Percentiles rank a stretch among this genome's conserved stretches.
Evolutionary conservation across 768 basidiomycete species (phyloP).

Genomic region (Nidula microcarpa): DNA sequence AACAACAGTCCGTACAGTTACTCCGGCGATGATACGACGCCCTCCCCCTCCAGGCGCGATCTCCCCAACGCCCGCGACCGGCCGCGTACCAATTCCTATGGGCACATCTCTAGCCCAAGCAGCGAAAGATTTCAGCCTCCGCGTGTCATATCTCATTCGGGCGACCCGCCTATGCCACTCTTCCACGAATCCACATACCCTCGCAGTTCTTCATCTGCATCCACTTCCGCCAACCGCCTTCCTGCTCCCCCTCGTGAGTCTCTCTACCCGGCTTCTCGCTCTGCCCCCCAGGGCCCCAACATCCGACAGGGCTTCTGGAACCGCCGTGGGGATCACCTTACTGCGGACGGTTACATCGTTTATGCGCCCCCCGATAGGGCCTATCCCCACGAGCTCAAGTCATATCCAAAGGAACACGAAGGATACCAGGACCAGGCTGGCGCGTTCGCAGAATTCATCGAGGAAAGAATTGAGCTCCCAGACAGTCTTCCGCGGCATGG

Average conservation of each 20-base stretch:
- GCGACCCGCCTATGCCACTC: not conserved
- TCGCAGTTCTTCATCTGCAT: not conserved
- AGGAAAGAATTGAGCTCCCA: slow-evolving; percentile 49
- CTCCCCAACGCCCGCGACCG: not conserved
- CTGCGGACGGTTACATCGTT: slow-evolving; percentile 51
- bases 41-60: not conserved
- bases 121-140: too few relatives aligned
- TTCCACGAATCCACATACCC: not conserved
- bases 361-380: slow-evolving; percentile 55
- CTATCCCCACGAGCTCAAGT: slow-evolving; percentile 58
- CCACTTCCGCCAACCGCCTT: not conserved
- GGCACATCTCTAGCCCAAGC: too few relatives aligned
- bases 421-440: slow-evolving; percentile 59
- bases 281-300: slow-evolving; percentile 12
- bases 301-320: slow-evolving; percentile 69
- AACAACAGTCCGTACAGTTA: too few relatives aligned
- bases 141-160: too few relatives aligned
- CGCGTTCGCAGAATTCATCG: slow-evolving; percentile 31
- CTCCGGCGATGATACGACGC: too few relatives aligned
- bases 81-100: not conserved
- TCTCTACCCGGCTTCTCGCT: slow-evolving; percentile 6
- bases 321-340: slow-evolving; percentile 69
- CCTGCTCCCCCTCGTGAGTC: not conserved
- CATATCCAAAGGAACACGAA: slow-evolving; percentile 52
- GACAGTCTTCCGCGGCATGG: slow-evolving; percentile 61